phyloP scores from a whole-genome alignment of 306 rosid genomes.

The Vicia sativa region DNA sequence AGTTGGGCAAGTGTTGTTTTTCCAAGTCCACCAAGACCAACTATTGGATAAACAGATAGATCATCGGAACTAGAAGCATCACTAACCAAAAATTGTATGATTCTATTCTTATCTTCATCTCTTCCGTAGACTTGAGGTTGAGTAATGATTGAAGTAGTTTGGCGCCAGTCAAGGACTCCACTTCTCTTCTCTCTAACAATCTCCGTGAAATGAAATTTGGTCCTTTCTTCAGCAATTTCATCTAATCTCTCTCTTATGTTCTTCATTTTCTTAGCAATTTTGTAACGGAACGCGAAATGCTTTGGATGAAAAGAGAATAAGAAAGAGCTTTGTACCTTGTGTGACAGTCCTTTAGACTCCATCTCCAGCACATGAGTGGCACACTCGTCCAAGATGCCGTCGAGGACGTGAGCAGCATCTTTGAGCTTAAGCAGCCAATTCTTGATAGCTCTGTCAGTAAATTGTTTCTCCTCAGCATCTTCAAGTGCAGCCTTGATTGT shows the following conservation, averaged over 20 bases:
- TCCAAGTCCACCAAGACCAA: slow-evolving; percentile 37
- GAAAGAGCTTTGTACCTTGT: slow-evolving; percentile 16
- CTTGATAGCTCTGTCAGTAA: neutral
- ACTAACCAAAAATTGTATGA: slow-evolving; percentile 16
- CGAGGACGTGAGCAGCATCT: slow-evolving; percentile 27
- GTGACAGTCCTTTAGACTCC: neutral
- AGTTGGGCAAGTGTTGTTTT: slow-evolving; percentile 31
- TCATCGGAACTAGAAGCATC: neutral
- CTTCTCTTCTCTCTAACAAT: neutral
- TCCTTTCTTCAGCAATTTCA: slow-evolving; percentile 22
- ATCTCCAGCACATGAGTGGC: neutral
- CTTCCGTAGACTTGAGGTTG: slow-evolving; percentile 28
- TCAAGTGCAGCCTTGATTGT: slow-evolving; percentile 38
- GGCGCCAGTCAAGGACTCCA: slow-evolving; percentile 27
- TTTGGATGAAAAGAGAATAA: slow-evolving; percentile 13
- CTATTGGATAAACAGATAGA: slow-evolving; percentile 5
- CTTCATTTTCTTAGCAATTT: slow-evolving; percentile 30
- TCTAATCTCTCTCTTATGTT: neutral
- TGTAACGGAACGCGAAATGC: neutral
- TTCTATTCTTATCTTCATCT: slow-evolving; percentile 10
- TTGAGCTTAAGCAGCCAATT: slow-evolving; percentile 34
- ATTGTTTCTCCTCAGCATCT: slow-evolving; percentile 45
- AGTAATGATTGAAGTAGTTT: slow-evolving; percentile 13
- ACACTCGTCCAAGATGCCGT: slow-evolving; percentile 42
- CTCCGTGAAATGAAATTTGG: slow-evolving; percentile 15